Conservation (phyloP, 2,329 filamentous ascomycete species). For the Bipolaris bicolor region DNA sequence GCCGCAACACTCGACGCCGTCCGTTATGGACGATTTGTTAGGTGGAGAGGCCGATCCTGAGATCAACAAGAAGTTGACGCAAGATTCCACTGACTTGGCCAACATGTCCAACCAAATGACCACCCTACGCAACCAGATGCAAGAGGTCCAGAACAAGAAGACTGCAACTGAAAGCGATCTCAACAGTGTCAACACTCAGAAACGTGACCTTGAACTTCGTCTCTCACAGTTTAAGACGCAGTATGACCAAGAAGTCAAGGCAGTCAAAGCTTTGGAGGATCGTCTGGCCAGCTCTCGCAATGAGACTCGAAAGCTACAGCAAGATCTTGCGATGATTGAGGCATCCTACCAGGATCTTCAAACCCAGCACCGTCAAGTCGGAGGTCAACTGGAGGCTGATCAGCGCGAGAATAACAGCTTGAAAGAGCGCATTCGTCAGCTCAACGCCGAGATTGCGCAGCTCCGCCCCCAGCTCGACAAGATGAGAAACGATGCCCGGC, state of each 20-base stretch:
- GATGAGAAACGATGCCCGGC: conserved; percentile 85
- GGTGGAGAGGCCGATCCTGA: conserved; percentile 83
- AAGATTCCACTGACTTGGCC: conserved; percentile 88
- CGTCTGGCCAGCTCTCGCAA: conserved; percentile 76
- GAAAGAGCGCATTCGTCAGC: conserved; percentile 83
- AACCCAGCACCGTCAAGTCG: conserved; percentile 78
- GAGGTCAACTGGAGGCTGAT: conserved; percentile 78
- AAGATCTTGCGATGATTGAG: conserved; percentile 83
- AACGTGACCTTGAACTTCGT: conserved; percentile 89
- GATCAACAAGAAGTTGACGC: conserved; percentile 83
- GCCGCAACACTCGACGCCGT: conserved; percentile 49
- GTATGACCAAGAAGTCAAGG: conserved; percentile 92
- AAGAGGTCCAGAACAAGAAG: conserved; percentile 86
- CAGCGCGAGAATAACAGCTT: conserved; percentile 85
- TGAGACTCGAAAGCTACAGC: conserved; percentile 83
- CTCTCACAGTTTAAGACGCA: conserved; percentile 83
- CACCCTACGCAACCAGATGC: conserved; percentile 89
- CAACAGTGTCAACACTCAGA: conserved; percentile 80
- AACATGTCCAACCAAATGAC: conserved; percentile 96
- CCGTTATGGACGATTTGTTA: conserved; percentile 80
- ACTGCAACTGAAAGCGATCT: conserved; percentile 80
- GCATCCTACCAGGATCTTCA: conserved; percentile 81
- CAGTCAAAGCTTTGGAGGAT: conserved; percentile 83
- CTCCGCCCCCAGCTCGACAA: conserved; percentile 93
- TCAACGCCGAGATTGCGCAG: conserved; percentile 82